Evolutionary conservation across 2,329 filamentous ascomycete genomes (phyloP), one percentile per base, ranked within the genome.

Genomic region (Fusarium sacchari): DNA sequence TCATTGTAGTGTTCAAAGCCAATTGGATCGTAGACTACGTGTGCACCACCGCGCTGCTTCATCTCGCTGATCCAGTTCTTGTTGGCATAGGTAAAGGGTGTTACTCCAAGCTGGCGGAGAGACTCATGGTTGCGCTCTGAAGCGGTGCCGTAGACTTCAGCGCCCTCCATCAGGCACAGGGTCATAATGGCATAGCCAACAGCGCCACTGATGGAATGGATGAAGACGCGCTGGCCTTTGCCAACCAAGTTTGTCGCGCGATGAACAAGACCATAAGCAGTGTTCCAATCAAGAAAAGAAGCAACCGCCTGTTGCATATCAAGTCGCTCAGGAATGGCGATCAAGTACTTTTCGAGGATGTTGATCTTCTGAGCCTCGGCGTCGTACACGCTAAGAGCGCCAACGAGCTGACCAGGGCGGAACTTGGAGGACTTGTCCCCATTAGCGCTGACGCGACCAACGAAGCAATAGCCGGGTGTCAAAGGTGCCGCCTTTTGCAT

Each of bases 1-100:
- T 88, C 86, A 64, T 87, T 85, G 73, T 81, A 88, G 67, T 84
- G 86, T 68, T 87, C 84, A 70, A 84, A 87, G 43, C 86, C 86
- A 7, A 88, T 82, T 0, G 86, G 80, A 32, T 88, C 87, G 52
- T 85, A 87, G 26, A 86, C 83, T 26, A 82, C 83, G 60, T 87
- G 82, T 1, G 81, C 86, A 26, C 86, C 86, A 17, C 86, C 86
- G 13, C 84, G 72, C 11, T 73, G 78, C 50, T 83, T 82, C 83
- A 88, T 86, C 10, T 78, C 79, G 28, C 64, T 58, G 42, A 87
- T 86, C 86, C 86, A 88, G 50, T 83, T 73, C 76, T 88, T 88
- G 76, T 87, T 80, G 15, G 79, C 81, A 78, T 88, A 88, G 2
- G 82, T 82, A 59, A 87, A 88, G 0, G 85, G 85, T 0, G 73